Evolutionary conservation across 192 early-diverging fungal genomes (phyloP).

Genomic region (Coemansia sp.): DNA sequence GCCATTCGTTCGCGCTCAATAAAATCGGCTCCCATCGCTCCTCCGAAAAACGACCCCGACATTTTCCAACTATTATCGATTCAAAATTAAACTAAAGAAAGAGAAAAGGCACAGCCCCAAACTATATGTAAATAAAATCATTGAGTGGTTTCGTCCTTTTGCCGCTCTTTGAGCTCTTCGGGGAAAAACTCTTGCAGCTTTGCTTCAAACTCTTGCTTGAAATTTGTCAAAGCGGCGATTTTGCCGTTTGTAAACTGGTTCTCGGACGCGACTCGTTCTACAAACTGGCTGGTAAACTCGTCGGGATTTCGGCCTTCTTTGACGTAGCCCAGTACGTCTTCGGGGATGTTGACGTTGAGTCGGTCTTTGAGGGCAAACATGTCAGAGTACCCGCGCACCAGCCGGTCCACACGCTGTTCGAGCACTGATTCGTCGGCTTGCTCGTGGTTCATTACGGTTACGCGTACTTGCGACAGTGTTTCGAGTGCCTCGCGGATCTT

Average conservation of each 20-base stretch:
- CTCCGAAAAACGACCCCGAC: conserved; percentile 49
- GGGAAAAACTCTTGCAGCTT: conserved; percentile 46
- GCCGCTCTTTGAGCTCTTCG: conserved; percentile 26
- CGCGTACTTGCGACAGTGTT: conserved; percentile 44
- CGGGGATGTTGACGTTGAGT: conserved; percentile 40
- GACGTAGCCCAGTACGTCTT: conserved; percentile 38
- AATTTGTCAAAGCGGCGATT: conserved; percentile 47
- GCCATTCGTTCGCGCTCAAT: conserved; percentile 37
- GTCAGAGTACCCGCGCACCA: conserved; percentile 32
- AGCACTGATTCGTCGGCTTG: conserved; percentile 38
- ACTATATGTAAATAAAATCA: not conserved
- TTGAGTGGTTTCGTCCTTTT: not conserved
- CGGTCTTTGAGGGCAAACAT: conserved; percentile 35
- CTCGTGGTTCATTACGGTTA: conserved; percentile 45
- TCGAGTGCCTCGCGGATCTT: conserved; percentile 43
- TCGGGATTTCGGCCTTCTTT: conserved; percentile 48
- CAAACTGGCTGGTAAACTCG: conserved; percentile 52
- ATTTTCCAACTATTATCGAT: conserved; percentile 7
- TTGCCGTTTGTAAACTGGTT: conserved; percentile 54
- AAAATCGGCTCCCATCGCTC: conserved; percentile 24
- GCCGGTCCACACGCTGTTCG: conserved; percentile 41
- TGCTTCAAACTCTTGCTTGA: conserved; percentile 45
- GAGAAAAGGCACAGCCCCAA: not conserved
- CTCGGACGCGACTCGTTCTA: conserved; percentile 49
- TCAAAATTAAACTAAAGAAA: not conserved